phyloP scores from a whole-genome alignment of 2,329 filamentous ascomycete species.

The Aureobasidium sp. region DNA sequence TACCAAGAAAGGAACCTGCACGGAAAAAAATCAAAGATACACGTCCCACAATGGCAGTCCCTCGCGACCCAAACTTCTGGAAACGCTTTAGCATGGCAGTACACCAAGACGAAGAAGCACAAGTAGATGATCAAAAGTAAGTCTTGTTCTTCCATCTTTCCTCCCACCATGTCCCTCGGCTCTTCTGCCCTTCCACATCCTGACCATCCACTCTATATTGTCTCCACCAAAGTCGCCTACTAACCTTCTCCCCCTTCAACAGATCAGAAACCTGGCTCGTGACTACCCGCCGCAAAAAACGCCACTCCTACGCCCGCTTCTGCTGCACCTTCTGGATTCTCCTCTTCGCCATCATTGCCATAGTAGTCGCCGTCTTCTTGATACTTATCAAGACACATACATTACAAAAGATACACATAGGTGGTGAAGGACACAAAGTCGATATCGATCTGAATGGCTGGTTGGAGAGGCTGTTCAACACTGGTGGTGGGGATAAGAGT shows the following conservation, averaged over 20 bases:
- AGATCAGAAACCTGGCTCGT: not conserved
- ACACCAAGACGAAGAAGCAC: slow-evolving; percentile 43
- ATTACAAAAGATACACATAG: slow-evolving; percentile 16
- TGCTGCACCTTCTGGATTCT: slow-evolving; percentile 41
- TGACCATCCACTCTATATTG: no score
- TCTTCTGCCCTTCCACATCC: no score
- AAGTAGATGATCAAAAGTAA: not conserved
- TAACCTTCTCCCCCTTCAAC: no score
- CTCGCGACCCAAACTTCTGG: slow-evolving; percentile 50
- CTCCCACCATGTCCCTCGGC: not conserved
- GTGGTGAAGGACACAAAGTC: not conserved
- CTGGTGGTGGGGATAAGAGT: not conserved
- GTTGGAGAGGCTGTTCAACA: not conserved
- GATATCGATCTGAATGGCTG: not conserved
- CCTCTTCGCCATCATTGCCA: slow-evolving; percentile 38
- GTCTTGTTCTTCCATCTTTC: not conserved
- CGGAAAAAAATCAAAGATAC: not conserved
- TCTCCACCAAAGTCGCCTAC: no score
- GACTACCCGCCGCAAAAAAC: slow-evolving; percentile 16
- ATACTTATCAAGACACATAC: slow-evolving; percentile 31
- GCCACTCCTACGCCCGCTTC: slow-evolving; percentile 35
- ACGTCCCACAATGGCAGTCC: slow-evolving; percentile 5
- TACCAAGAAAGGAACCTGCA: not conserved
- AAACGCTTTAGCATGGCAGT: slow-evolving; percentile 51
- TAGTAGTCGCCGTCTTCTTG: slow-evolving; percentile 38